Evolutionary conservation across 306 rosid genomes (phyloP).

Genomic region (Malus domestica): DNA sequence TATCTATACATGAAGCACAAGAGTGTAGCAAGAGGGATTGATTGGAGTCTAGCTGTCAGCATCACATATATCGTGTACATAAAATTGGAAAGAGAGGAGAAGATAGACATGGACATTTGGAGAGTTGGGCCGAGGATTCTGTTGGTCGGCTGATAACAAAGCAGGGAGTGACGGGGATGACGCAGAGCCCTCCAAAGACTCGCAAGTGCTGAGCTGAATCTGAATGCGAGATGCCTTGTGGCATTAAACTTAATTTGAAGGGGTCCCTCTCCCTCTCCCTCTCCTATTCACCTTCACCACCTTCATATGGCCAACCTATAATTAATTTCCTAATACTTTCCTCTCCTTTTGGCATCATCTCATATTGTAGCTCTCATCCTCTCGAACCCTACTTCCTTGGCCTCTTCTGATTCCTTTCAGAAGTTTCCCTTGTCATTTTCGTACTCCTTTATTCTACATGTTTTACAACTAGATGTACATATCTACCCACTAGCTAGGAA

Average conservation of each 20-base stretch:
- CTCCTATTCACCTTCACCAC: neutral
- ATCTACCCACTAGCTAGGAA: neutral
- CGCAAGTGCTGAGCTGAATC: neutral
- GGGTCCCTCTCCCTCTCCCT: neutral
- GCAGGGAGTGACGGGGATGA: neutral
- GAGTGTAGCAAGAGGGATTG: neutral
- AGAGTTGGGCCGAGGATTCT: slow-evolving; percentile 3
- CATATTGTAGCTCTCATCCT: neutral
- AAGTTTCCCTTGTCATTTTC: slow-evolving; percentile 30
- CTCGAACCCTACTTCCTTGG: slow-evolving; percentile 12
- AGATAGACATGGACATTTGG: slow-evolving; percentile 7
- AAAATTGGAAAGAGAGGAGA: neutral
- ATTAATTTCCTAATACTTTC: neutral
- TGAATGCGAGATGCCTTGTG: neutral
- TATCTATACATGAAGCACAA: neutral
- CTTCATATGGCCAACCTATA: neutral
- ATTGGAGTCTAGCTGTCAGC: slow-evolving; percentile 10
- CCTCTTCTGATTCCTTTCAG: slow-evolving; percentile 4
- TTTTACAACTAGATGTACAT: neutral
- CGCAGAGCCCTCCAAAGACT: neutral
- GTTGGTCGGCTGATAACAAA: slow-evolving; percentile 14
- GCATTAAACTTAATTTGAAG: neutral
- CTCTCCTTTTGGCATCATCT: neutral
- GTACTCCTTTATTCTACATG: neutral
- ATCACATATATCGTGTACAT: neutral